Evolutionary conservation across 169 alveolate species (phyloP).

Genomic region (Plasmodium vivax): DNA sequence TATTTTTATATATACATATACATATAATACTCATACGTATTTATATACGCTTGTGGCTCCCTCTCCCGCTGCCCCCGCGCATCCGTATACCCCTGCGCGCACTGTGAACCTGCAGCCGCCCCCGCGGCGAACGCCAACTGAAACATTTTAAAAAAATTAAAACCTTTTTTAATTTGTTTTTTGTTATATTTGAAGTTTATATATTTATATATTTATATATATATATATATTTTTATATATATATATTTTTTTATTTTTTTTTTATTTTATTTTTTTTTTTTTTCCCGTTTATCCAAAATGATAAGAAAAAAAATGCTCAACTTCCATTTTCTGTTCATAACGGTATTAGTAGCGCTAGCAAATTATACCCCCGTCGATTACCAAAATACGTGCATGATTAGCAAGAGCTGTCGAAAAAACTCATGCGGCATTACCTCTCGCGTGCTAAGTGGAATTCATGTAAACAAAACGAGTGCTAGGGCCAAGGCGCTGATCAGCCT

Average conservation of each 20-base stretch:
- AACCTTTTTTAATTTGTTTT: not conserved
- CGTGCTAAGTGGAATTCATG: constrained; percentile 21
- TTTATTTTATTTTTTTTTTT: not conserved
- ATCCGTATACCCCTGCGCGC: not conserved
- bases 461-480: constrained; percentile 1
- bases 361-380: not conserved
- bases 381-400: constrained; percentile 66
- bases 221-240: not conserved
- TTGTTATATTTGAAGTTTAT: not conserved
- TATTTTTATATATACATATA: not conserved
- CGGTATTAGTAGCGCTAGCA: constrained; percentile 37
- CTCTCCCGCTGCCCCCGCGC: not conserved
- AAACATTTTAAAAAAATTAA: not conserved
- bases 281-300: constrained; percentile 19
- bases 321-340: constrained; percentile 7
- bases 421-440: constrained; percentile 51
- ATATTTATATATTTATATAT: not conserved
- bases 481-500: not conserved
- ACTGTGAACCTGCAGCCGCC: not conserved
- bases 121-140: not conserved
- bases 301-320: not conserved
- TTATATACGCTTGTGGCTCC: not conserved
- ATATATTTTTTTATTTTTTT: too few relatives aligned
- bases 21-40: too few relatives aligned
- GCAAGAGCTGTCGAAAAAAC: constrained; percentile 30